Conservation (phyloP, 2,329 filamentous ascomycete species). For the Ascosphaera aggregata region DNA sequence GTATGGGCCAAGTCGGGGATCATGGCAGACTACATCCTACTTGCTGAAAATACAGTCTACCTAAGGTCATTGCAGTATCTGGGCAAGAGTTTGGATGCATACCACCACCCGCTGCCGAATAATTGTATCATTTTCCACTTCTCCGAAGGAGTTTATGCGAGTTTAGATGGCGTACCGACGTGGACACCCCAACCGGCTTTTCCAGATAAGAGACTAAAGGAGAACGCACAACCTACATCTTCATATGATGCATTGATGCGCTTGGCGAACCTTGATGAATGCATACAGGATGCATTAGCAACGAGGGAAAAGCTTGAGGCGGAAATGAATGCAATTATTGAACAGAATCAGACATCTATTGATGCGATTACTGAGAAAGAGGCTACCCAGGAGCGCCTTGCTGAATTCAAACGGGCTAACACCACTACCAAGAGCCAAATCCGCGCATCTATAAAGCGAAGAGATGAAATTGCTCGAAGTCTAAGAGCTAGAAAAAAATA, state of each 20-base stretch:
- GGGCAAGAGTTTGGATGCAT: constrained; percentile 36
- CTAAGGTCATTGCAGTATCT: constrained; percentile 56
- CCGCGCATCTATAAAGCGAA: constrained; percentile 34
- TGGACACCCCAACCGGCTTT: constrained; percentile 8
- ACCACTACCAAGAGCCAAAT: constrained; percentile 41
- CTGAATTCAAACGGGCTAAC: constrained; percentile 27
- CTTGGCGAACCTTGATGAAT: constrained; percentile 68
- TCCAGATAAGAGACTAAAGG: constrained; percentile 20
- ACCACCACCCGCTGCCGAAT: constrained; percentile 49
- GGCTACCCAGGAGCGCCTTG: constrained; percentile 17
- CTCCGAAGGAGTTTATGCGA: constrained; percentile 61
- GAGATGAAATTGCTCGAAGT: constrained; percentile 43
- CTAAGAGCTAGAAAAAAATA: constrained; percentile 41
- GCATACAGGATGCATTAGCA: constrained; percentile 67
- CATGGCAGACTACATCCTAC: constrained; percentile 32
- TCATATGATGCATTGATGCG: constrained; percentile 79
- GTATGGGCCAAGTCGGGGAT: constrained; percentile 45
- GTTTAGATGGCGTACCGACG: neutral
- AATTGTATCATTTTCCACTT: constrained; percentile 77
- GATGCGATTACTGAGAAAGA: constrained; percentile 13
- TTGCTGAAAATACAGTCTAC: constrained; percentile 51
- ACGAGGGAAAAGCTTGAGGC: constrained; percentile 49
- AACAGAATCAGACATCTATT: constrained; percentile 14
- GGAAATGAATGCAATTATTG: constrained; percentile 43
- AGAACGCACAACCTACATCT: constrained; percentile 37